phyloP scores from a whole-genome alignment of 805 yeast genomes.

The Kluyveromyces lactis region DNA sequence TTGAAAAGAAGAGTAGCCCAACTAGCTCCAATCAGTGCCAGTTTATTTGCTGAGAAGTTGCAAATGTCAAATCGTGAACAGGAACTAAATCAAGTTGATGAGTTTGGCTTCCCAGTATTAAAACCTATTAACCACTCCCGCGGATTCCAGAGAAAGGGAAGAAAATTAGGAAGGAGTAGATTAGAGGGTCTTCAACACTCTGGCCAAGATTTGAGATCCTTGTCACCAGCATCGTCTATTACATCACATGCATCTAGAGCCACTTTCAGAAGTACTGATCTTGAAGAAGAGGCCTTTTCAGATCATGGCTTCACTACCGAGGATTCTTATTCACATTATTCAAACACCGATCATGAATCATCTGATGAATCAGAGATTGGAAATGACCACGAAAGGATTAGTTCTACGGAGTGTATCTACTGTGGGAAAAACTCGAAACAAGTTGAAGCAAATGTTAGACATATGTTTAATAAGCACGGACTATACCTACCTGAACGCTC shows the following conservation, averaged over 20 bases:
- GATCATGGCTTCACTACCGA: conserved; percentile 39
- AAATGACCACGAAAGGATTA: conserved; percentile 29
- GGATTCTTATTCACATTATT: conserved; percentile 8
- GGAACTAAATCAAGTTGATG: conserved; percentile 28
- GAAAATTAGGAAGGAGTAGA: conserved; percentile 22
- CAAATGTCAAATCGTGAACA: conserved; percentile 30
- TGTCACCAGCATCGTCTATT: conserved; percentile 48
- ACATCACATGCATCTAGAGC: conserved; percentile 45
- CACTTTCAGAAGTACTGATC: conserved; percentile 31
- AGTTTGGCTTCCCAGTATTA: conserved; percentile 32
- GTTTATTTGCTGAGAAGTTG: conserved; percentile 32
- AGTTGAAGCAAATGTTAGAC: conserved; percentile 53
- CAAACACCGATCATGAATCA: conserved; percentile 27
- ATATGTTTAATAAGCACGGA: conserved; percentile 77
- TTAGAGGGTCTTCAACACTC: conserved; percentile 5
- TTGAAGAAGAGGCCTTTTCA: conserved; percentile 39
- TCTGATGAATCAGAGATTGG: conserved; percentile 28
- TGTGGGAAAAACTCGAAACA: conserved; percentile 48
- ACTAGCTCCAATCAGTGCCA: conserved; percentile 64
- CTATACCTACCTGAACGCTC: conserved; percentile 78
- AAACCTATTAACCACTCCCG: conserved; percentile 18
- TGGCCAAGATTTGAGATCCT: conserved; percentile 25
- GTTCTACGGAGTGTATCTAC: conserved; percentile 45
- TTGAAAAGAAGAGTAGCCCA: conserved; percentile 87
- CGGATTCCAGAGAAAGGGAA: conserved; percentile 9